A percentile compares a stretch with the other conserved stretches of the same genome.
These are phyloP conservation scores for Heteromeles arbutifolia DNA, from an alignment of 306 rosid genomes.

Conservation along the genomic window DNA sequence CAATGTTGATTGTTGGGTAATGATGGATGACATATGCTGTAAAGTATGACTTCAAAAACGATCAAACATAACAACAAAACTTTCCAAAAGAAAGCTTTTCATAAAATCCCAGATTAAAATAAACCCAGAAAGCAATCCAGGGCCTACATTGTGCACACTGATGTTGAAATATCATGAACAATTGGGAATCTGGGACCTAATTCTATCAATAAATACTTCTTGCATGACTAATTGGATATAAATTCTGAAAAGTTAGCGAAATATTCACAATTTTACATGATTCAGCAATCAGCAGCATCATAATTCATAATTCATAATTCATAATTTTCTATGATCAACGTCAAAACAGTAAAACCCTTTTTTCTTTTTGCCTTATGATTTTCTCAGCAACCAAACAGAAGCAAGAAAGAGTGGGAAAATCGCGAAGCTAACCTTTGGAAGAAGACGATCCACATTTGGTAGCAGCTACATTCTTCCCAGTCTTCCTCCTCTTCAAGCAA, in stretches of 20 bases:
- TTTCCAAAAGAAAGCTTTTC: neutral
- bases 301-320: neutral
- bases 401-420: neutral
- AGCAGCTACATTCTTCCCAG: conserved; percentile 16
- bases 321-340: neutral
- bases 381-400: conserved; percentile 12
- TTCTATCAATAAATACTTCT: neutral
- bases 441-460: conserved; percentile 25
- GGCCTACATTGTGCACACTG: neutral
- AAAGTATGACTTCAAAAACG: neutral
- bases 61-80: neutral
- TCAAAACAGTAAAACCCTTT: neutral
- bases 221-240: neutral
- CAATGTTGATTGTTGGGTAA: neutral
- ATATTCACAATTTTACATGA: neutral
- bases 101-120: neutral
- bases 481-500: conserved; percentile 54
- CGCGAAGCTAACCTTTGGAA: conserved; percentile 36
- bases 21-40: neutral
- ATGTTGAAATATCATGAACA: neutral
- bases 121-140: neutral
- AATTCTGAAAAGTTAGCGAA: neutral
- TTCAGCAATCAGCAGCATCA: neutral
- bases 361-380: neutral
- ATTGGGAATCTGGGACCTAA: neutral